Base-by-base conservation (phyloP, 495 filamentous ascomycete genomes). In the Neurospora tetrasperma region DNA sequence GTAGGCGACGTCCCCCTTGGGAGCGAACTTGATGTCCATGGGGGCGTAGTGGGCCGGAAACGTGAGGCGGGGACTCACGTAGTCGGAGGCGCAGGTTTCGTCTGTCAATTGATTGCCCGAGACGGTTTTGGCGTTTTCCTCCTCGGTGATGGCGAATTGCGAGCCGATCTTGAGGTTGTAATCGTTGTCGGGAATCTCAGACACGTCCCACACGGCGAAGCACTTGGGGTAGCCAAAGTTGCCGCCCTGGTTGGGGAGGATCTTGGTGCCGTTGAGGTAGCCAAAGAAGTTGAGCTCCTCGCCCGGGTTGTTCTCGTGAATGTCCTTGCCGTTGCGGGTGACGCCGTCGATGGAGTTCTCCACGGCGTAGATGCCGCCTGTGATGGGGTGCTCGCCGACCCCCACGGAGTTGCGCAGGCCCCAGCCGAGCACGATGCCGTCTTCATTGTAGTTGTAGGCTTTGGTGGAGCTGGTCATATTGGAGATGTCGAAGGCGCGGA, bases 261-360 rank as follows among this genome's bases (percentile, higher is more conserved):
- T 73, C 18, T 72, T 74, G 0, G 85, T 86, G 18, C 80, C 82
- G 71, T 87, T 86, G 9, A 91, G 81, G 70, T 82, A 85, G 0
- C 90, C 90, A 10, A 88, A 86, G 77, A 84, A 91, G 77, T 92
- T 92, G 74, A 92, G 79, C 78, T 92, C 90, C 79, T 92, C 90
- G 42, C 87, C 90, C 1, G 90, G 90, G 74, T 92, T 92, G 72
- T 91, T 84, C 75, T 87, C 77, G 74, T 90, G 89, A 72, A 91
- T 86, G 72, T 90, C 88, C 20, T 82, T 71, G 5, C 86, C 85
- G 42, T 86, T 79, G 20, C 89, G 80, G 31, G 75, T 78, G 20
- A 90, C 82, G 8, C 89, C 73, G 77, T 92, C 89, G 4, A 85
- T 87, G 23, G 85, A 88, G 76, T 92, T 92, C 79, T 92, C 90